phyloP scores from a whole-genome alignment of 176 grass and related monocot genomes.

The Bothriochloa decipiens region DNA sequence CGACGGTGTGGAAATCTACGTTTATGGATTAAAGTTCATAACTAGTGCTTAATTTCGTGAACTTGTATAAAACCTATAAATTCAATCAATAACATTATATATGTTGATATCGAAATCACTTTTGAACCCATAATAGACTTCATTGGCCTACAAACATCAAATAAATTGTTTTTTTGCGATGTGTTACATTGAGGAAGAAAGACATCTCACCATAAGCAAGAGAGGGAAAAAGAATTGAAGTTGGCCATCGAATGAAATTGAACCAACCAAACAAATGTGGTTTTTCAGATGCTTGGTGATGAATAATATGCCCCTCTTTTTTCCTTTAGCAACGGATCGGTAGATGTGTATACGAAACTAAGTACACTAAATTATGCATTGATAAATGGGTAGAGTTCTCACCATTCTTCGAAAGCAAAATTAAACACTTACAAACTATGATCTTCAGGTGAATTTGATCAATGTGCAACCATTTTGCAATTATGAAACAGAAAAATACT shows the following conservation, averaged over 20 bases:
- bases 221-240: too few species aligned
- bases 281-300: not conserved
- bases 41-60: not conserved
- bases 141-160: not conserved
- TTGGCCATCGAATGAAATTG: too few species aligned
- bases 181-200: not conserved
- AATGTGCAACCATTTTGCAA: not conserved
- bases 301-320: not conserved
- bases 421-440: not conserved
- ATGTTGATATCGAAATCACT: not conserved
- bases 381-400: not conserved
- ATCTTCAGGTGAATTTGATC: not conserved
- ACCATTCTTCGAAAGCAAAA: not conserved
- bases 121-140: not conserved
- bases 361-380: not conserved
- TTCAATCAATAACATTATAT: not conserved
- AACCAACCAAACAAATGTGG: not conserved
- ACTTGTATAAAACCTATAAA: not conserved
- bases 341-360: not conserved
- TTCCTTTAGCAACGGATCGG: not conserved
- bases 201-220: not conserved
- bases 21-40: not conserved
- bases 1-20: not conserved
- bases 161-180: not conserved
- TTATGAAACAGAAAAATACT: not conserved